phyloP scores from a whole-genome alignment of 169 alveolate species.

The Plasmodium malariae region DNA sequence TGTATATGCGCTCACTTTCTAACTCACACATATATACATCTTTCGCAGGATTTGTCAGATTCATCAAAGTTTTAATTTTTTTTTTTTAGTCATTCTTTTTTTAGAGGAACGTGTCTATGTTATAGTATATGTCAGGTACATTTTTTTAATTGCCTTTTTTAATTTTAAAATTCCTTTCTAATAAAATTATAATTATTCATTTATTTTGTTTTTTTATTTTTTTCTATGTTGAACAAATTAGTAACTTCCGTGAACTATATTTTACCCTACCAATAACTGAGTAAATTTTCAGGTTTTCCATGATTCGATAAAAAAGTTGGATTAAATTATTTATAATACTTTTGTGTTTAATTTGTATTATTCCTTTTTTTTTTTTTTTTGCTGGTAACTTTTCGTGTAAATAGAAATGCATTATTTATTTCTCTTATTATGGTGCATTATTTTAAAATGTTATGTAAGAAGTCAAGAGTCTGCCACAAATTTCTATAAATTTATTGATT shows the following conservation, averaged over 20 bases:
- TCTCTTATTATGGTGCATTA: conserved; percentile 4
- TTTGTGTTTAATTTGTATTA: not conserved
- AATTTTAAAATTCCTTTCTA: not conserved
- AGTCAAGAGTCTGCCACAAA: conserved; percentile 80
- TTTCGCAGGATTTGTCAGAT: not conserved
- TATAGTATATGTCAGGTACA: not conserved
- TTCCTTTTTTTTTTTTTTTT: not conserved
- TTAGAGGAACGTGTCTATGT: not conserved
- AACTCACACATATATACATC: not conserved
- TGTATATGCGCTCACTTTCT: not conserved
- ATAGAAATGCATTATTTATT: conserved; percentile 59
- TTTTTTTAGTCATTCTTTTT: conserved; percentile 1
- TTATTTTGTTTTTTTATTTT: not conserved
- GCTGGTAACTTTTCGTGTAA: not conserved
- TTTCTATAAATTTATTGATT: conserved; percentile 82
- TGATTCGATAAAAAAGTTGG: conserved; percentile 18
- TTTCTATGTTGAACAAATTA: not conserved
- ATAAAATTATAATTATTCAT: conserved; percentile 3
- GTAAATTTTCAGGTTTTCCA: conserved; percentile 3
- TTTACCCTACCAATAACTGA: not conserved
- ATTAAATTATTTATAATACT: conserved; percentile 10
- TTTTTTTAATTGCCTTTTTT: conserved; percentile 5
- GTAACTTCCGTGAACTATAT: not conserved
- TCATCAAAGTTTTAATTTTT: not conserved
- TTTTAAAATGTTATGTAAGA: conserved; percentile 31